Evolutionary conservation across 306 rosid species (phyloP).

Genomic region (Begonia fuchsioides): DNA sequence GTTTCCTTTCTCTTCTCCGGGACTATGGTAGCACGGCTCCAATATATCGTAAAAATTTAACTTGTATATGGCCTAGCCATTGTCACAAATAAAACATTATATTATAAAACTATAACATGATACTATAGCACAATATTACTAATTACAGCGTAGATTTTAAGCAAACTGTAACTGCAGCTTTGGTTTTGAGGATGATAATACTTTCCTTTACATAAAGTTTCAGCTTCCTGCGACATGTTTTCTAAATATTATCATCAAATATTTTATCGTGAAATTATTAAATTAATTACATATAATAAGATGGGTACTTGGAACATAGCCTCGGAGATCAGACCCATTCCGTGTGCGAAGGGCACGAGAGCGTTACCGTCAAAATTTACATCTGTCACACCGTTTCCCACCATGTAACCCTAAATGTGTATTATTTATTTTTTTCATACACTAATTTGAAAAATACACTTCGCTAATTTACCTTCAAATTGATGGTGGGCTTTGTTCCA

Average conservation of each 20-base stretch:
- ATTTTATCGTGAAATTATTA: too few species aligned
- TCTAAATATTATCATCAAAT: too few species aligned
- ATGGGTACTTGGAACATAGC: slow-evolving; percentile 31
- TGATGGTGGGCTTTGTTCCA: slow-evolving; percentile 34
- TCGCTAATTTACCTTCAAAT: slow-evolving; percentile 34
- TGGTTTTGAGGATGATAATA: slow-evolving; percentile 9
- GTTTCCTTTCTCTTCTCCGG: neutral
- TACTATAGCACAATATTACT: neutral
- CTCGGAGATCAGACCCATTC: slow-evolving; percentile 74
- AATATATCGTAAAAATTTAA: slow-evolving; percentile 50
- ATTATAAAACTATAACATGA: neutral
- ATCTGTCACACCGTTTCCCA: slow-evolving; percentile 76
- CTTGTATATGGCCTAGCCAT: slow-evolving; percentile 26
- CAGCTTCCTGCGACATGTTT: slow-evolving; percentile 18
- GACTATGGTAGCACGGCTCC: slow-evolving; percentile 52
- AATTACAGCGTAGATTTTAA: slow-evolving; percentile 19
- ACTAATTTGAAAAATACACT: too few species aligned
- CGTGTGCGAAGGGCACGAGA: slow-evolving; percentile 64
- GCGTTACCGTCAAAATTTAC: slow-evolving; percentile 43
- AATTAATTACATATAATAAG: neutral
- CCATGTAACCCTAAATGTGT: slow-evolving; percentile 44
- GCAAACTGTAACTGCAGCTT: slow-evolving; percentile 11
- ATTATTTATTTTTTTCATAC: neutral
- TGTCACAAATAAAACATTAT: too few species aligned
- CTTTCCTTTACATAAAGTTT: slow-evolving; percentile 30